phyloP scores from a whole-genome alignment of 2,329 filamentous ascomycete genomes.

The Botrytis elliptica region DNA sequence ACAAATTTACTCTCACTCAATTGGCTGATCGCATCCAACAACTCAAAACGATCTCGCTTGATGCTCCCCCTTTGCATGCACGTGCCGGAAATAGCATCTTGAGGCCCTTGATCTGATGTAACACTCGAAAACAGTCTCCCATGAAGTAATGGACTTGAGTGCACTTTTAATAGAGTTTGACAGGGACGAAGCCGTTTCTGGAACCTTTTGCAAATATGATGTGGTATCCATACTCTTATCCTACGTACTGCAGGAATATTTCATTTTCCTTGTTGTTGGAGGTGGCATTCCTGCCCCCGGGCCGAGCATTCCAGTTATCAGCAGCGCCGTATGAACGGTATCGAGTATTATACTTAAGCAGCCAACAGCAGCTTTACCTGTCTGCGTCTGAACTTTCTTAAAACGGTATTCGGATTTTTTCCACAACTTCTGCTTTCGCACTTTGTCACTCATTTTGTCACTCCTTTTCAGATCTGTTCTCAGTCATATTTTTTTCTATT shows the following conservation, averaged over 20 bases:
- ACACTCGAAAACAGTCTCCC: not conserved
- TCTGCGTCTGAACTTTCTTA: not conserved
- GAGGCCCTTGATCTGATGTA: not conserved
- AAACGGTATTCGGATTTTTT: not conserved
- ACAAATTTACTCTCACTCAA: not conserved
- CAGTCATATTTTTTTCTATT: not conserved
- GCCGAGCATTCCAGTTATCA: slow-evolving; percentile 13
- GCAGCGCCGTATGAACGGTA: not conserved
- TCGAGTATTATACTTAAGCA: slow-evolving; percentile 12
- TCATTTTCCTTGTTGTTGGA: not conserved
- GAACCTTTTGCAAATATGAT: not conserved
- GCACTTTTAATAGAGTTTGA: not conserved
- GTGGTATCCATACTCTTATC: not conserved
- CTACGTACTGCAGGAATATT: slow-evolving; percentile 4
- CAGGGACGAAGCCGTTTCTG: slow-evolving; percentile 4
- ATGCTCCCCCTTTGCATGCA: not conserved
- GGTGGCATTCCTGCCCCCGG: not conserved
- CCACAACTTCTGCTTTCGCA: slow-evolving; percentile 4
- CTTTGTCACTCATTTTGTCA: slow-evolving; percentile 11
- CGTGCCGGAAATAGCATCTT: not conserved
- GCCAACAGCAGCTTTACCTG: slow-evolving; percentile 1
- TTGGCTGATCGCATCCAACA: not conserved
- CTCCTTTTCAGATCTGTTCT: not conserved
- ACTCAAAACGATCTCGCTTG: slow-evolving; percentile 2
- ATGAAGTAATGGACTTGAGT: not conserved